Percentiles rank a stretch among this genome's conserved stretches.
These are phyloP conservation scores for Diaporthe sp. DNA, from an alignment of 2,329 filamentous ascomycete genomes.

Conservation along the genomic window DNA sequence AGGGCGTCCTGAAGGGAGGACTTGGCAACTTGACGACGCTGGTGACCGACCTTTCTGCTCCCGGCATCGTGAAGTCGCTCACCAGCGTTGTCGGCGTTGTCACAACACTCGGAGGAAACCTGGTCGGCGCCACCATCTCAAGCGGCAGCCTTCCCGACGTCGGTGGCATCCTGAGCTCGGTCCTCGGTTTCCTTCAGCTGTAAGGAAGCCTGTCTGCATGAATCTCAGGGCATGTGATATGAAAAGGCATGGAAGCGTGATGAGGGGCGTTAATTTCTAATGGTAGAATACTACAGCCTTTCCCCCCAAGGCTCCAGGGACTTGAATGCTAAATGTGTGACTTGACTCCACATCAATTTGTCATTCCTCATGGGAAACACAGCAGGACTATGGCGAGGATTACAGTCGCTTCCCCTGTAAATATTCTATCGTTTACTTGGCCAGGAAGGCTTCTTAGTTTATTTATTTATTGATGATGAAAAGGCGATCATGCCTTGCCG, in stretches of 20 bases:
- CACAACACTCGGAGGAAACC: slow-evolving; percentile 11
- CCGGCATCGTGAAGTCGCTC: slow-evolving; percentile 1
- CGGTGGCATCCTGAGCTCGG: slow-evolving; percentile 22
- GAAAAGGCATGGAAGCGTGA: slow-evolving; percentile 10
- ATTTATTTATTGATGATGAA: not conserved
- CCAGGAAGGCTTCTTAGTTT: not conserved
- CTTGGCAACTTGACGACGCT: slow-evolving; percentile 21
- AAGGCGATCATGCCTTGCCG: not conserved
- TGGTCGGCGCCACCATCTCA: slow-evolving; percentile 6
- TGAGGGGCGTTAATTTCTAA: slow-evolving; percentile 7
- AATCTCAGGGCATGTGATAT: slow-evolving; percentile 1
- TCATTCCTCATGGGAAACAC: slow-evolving; percentile 9
- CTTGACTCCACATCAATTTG: not conserved
- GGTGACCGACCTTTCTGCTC: not conserved
- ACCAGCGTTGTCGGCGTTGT: slow-evolving; percentile 27
- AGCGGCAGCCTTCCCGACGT: not conserved
- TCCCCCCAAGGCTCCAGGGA: slow-evolving; percentile 1
- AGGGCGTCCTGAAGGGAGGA: slow-evolving; percentile 23
- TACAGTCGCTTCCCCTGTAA: not conserved
- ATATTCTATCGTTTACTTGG: not conserved
- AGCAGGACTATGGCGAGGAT: not conserved
- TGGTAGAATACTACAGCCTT: not conserved
- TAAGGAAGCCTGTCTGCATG: slow-evolving; percentile 3
- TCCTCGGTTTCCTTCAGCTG: slow-evolving; percentile 20
- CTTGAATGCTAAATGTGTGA: not conserved